Evolutionary conservation across 139 green algal genomes (phyloP), one percentile per base, ranked within the genome.

Genomic region (Microglena sp.): DNA sequence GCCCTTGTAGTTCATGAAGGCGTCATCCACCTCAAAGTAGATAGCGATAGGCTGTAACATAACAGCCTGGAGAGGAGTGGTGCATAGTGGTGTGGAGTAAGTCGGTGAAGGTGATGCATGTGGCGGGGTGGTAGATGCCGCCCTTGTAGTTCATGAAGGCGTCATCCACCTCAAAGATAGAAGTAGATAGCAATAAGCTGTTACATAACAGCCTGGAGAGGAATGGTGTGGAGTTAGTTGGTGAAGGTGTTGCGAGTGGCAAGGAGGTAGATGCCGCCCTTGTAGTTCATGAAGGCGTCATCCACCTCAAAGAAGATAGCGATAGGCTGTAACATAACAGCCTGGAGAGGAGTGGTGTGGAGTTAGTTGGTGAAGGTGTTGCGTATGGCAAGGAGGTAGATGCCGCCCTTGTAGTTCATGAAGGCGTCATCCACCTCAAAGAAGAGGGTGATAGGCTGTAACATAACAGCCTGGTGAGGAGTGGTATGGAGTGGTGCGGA

Each of bases 241-340:
- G 40, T 50, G 40, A 24, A 50, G 40, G 40, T 50, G 15, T 18
- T 18, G 18, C 40, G 18, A 11, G 40, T 50, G 40, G 11, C 11
- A 11, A 18, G 18, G 40, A 18, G 18, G 40, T 50, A 50, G 40
- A 50, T 18, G 40, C 40, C 40, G 40, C 40, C 40, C 40, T 50
- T 50, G 40, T 50, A 50, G 15, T 50, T 11, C 15, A 24, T 24
- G 40, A 50, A 50, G 40, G 11, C 40, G 40, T 11, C 40, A 18
- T 50, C 40, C 40, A 50, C 40, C 40, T 50, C 40, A 18, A 50
- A 50, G 40, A 60, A 54, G 46, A 61, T 35, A 33, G 36, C 63
- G n/a, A 36, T 43, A 33, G 63, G 63, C 1, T 6, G 22, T 5
- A 8, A 28, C 5, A 21, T 24, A n/a, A 69, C 57, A 5, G 57